Conservation (phyloP, 2,329 filamentous ascomycete species). For the Aspergillus niger region DNA sequence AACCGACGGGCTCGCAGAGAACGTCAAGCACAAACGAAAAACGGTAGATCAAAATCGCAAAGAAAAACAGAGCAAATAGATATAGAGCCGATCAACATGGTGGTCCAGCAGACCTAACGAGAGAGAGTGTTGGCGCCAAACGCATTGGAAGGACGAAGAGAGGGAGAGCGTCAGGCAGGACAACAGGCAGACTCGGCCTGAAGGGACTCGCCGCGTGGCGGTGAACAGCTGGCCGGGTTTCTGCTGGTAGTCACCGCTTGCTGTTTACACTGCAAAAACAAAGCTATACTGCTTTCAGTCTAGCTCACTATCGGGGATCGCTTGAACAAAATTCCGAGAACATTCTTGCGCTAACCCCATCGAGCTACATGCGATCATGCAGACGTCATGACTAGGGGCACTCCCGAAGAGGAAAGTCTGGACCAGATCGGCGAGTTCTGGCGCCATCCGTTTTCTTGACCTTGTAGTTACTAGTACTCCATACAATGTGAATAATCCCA, state of each 20-base stretch:
- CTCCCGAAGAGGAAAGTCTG: background rate
- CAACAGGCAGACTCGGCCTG: constrained; percentile 6
- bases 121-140: constrained; percentile 13
- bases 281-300: background rate
- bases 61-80: constrained; percentile 4
- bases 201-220: constrained; percentile 21
- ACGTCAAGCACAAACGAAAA: background rate
- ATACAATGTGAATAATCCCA: too few relatives aligned
- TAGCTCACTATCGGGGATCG: background rate
- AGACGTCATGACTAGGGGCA: background rate
- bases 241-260: constrained; percentile 15
- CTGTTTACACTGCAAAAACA: background rate
- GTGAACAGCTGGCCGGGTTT: constrained; percentile 16
- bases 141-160: constrained; percentile 15
- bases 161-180: constrained; percentile 3
- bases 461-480: too few relatives aligned
- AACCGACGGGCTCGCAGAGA: constrained; percentile 1
- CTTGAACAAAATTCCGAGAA: constrained; percentile 4
- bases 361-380: background rate
- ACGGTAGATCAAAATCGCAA: constrained; percentile 7
- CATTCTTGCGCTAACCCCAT: background rate
- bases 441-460: background rate
- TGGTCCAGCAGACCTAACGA: constrained; percentile 19
- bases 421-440: background rate
- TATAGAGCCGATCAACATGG: constrained; percentile 23